Base-by-base conservation (phyloP, 257 asterid genomes). In the Solanum corneliomulleri region DNA sequence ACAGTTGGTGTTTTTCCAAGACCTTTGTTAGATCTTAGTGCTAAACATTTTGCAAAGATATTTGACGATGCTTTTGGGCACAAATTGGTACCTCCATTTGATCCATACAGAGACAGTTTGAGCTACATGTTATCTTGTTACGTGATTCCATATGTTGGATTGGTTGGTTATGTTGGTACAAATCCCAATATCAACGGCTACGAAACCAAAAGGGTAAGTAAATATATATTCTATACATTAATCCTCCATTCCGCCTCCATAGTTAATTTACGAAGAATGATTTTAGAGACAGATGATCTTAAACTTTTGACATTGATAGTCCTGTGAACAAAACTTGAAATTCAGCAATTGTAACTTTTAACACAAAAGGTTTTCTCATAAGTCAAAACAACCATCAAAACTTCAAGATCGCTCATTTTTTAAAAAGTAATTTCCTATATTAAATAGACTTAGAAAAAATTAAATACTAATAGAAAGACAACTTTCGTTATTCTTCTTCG, bases 111-210 rank as follows among this genome's bases (percentile, higher is more conserved):
- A 3, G 88, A 92, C 84, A 82, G 91, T 91, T 52, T 93, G 37
- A 91, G 88, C 37, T 93, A 31, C 85, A 89, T 93, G 92, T 12
- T 93, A 56, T 91, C 89, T 10, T 86, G 91, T 18, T 92, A 93
- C 52, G 87, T 83, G 0, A 25, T 92, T 52, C 96, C 96, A 5
- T 92, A 91, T 3, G 89, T 91, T 20, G 94, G 94, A 75, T 29
- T 92, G 1, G 21, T 88, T 2, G 92, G 91, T 42, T 92, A 91
- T 33, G 96, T 93, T 6, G 95, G 93, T 37, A 72, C 93, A 29
- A 93, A 92, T 80, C 95, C 93, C 18, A 42, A 27, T 70, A 47
- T 93, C 89, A 15, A 37, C 2, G 93, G 95, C 29, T 83, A 25
- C 13, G 9, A 6, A 9, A 21, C 88, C 23, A 92, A 91, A 87